Conservation (phyloP, 208 protist species). For the Wallacemonas sp. region DNA sequence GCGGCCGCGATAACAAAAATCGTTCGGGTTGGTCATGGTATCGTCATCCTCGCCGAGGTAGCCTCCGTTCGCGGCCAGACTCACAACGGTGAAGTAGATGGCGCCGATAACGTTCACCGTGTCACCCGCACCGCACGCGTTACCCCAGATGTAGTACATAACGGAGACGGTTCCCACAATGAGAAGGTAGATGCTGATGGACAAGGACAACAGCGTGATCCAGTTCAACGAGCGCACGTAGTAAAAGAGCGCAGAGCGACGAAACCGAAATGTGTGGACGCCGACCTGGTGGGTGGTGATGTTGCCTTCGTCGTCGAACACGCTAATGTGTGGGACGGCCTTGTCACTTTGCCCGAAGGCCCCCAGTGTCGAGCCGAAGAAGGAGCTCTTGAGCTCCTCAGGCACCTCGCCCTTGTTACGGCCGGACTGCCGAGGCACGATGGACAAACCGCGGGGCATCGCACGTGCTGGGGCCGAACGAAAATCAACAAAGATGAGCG, state of each 20-base stretch:
- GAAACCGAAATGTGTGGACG: constrained; percentile 68
- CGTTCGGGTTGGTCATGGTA: constrained; percentile 56
- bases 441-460: constrained; percentile 51
- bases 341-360: background rate
- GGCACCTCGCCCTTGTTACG: constrained; percentile 29
- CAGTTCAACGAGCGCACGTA: constrained; percentile 61
- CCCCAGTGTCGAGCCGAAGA: constrained; percentile 20
- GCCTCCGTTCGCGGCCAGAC: constrained; percentile 82
- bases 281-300: constrained; percentile 61
- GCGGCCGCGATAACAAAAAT: constrained; percentile 74
- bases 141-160: constrained; percentile 61
- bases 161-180: constrained; percentile 56
- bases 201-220: constrained; percentile 54
- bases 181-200: constrained; percentile 58
- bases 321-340: constrained; percentile 33
- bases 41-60: constrained; percentile 75
- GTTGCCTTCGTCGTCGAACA: constrained; percentile 73
- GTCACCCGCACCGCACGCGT: constrained; percentile 47
- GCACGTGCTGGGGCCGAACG: too few species aligned
- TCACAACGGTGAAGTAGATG: constrained; percentile 84
- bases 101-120: constrained; percentile 39
- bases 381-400: constrained; percentile 35
- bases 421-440: constrained; percentile 29
- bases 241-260: constrained; percentile 69
- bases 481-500: too few species aligned